Conservation (phyloP, 2,329 filamentous ascomycete genomes). For the Cercospora beticola region DNA sequence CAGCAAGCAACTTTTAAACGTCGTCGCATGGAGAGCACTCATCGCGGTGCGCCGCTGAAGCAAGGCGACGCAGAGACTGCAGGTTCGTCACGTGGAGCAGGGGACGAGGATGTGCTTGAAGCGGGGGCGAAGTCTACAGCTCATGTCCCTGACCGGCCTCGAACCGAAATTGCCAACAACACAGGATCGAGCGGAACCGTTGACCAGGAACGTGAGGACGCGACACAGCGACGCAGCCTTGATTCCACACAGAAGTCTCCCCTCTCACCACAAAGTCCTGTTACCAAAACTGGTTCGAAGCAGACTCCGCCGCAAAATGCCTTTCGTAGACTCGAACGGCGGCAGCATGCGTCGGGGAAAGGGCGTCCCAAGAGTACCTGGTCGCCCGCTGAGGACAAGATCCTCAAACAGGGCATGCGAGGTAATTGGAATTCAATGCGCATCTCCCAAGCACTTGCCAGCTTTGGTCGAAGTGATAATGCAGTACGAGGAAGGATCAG, state of each 20-base stretch:
- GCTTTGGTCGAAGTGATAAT: background rate
- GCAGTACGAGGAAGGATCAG: constrained; percentile 4
- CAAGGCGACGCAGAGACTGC: constrained; percentile 2
- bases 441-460: constrained; percentile 3
- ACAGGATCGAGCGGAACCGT: background rate
- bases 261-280: background rate
- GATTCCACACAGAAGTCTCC: background rate
- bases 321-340: background rate
- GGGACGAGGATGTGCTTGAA: background rate
- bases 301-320: background rate
- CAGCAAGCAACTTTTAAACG: constrained; percentile 3
- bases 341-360: background rate
- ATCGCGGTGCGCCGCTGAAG: background rate
- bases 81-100: constrained; percentile 7
- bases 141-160: background rate
- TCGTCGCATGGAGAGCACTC: background rate
- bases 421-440: background rate
- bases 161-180: constrained; percentile 3
- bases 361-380: background rate
- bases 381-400: constrained; percentile 10
- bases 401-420: constrained; percentile 12
- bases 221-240: background rate
- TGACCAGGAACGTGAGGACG: background rate
- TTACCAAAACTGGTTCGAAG: background rate
- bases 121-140: background rate